Percentiles rank a stretch among this genome's conserved stretches.
These are phyloP conservation scores for Leccinum cinnamomeum DNA, from an alignment of 1,284 basidiomycete species.

Conservation along the genomic window DNA sequence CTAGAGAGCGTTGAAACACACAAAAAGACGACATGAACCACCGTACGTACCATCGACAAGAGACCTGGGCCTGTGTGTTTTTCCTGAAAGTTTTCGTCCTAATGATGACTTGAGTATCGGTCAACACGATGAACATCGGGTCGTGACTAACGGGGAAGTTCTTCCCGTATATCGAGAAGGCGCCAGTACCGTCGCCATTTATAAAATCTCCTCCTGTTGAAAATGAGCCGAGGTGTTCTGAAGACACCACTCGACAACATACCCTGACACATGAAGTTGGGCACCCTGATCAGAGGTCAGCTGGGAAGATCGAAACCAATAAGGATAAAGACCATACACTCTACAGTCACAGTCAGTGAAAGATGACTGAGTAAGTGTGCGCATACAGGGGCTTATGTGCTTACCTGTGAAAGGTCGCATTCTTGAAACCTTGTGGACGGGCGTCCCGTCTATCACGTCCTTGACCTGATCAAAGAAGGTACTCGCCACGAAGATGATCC, in stretches of 20 bases:
- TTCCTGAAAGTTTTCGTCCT: not conserved
- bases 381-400: constrained; percentile 4
- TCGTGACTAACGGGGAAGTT: not conserved
- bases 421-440: constrained; percentile 87
- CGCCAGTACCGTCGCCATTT: not conserved
- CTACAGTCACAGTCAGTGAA: constrained; percentile 38
- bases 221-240: not conserved
- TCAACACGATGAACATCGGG: not conserved
- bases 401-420: constrained; percentile 88
- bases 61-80: not conserved
- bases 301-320: not conserved
- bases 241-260: constrained; percentile 11
- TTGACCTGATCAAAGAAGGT: constrained; percentile 21
- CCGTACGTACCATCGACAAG: not conserved
- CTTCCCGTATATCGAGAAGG: not conserved
- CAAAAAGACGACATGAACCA: not conserved
- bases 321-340: constrained; percentile 57
- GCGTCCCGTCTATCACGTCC: constrained; percentile 65
- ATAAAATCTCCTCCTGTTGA: not conserved
- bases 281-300: constrained; percentile 47
- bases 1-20: not conserved
- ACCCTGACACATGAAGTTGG: constrained; percentile 88
- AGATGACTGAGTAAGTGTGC: not conserved
- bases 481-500: not conserved
- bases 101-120: not conserved